A percentile compares a stretch with the other conserved stretches of the same genome.
Conservation (phyloP, 495 filamentous ascomycete species). For the Hypoxylon crocopeplum region DNA sequence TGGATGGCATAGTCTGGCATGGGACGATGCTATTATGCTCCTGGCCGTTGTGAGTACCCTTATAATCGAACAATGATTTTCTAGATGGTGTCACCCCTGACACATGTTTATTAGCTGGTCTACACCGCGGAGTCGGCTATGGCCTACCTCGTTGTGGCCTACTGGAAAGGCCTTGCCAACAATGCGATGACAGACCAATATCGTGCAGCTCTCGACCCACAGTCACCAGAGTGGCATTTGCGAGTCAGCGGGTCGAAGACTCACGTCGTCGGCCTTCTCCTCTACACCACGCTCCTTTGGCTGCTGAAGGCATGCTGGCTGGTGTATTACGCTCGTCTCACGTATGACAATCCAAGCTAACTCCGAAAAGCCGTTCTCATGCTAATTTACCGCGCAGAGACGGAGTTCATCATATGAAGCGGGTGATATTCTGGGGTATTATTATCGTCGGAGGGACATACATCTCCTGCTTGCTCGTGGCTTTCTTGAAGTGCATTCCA, state of each 20-base stretch:
- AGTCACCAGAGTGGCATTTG: slow-evolving; percentile 51
- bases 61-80: too few relatives aligned
- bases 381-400: slow-evolving; percentile 34
- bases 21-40: slow-evolving; percentile 64
- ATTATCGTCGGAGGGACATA: slow-evolving; percentile 55
- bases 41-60: slow-evolving; percentile 57
- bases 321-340: slow-evolving; percentile 63
- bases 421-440: slow-evolving; percentile 56
- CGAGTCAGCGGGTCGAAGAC: slow-evolving; percentile 64
- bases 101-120: slow-evolving; percentile 46
- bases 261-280: slow-evolving; percentile 61
- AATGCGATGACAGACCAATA: slow-evolving; percentile 61
- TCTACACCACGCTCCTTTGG: slow-evolving; percentile 65
- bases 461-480: slow-evolving; percentile 53
- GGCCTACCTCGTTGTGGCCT: slow-evolving; percentile 40
- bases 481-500: slow-evolving; percentile 51
- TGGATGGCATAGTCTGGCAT: slow-evolving; percentile 36
- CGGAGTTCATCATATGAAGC: slow-evolving; percentile 52
- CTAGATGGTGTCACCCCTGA: too few relatives aligned
- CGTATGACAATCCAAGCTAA: slow-evolving; percentile 46
- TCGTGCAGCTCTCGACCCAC: slow-evolving; percentile 47
- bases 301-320: slow-evolving; percentile 64
- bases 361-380: neutral
- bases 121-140: slow-evolving; percentile 48
- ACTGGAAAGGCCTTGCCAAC: slow-evolving; percentile 52